Evolutionary conservation across 371 early-diverging fungal species (phyloP).

Genomic region (Blastocladiella emersonii): DNA sequence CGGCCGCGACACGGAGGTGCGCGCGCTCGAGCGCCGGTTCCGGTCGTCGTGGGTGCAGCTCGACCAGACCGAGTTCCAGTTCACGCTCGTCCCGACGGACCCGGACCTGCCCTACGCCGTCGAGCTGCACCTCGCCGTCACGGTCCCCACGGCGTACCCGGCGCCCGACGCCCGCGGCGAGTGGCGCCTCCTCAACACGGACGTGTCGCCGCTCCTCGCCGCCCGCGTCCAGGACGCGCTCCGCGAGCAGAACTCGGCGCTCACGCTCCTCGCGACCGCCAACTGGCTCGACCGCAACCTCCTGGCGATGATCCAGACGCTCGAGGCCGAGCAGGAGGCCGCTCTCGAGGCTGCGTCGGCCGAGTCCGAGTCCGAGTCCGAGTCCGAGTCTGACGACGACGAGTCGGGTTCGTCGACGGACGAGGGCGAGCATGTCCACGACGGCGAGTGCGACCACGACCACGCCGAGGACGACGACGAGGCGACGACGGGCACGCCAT

Average conservation of each 20-base stretch:
- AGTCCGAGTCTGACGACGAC: no score
- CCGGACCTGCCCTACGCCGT: background rate
- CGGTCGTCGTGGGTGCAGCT: background rate
- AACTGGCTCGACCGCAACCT: slow-evolving; percentile 3
- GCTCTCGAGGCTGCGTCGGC: background rate
- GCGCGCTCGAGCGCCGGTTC: background rate
- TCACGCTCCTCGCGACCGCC: background rate
- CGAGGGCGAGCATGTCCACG: background rate
- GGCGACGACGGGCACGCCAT: slow-evolving; percentile 9
- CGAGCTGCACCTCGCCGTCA: background rate
- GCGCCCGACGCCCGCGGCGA: background rate
- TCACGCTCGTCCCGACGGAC: background rate
- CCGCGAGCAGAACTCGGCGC: background rate
- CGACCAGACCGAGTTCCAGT: background rate
- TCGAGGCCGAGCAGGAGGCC: background rate
- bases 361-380: no score
- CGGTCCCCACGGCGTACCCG: background rate
- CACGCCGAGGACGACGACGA: slow-evolving; percentile 10
- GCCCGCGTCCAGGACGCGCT: background rate
- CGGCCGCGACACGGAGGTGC: background rate
- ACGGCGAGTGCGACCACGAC: slow-evolving; percentile 6
- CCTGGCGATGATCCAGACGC: background rate
- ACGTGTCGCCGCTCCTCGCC: background rate
- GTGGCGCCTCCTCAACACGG: background rate
- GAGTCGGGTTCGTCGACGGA: no score